Evolutionary conservation across 1,284 basidiomycete species (phyloP).

Genomic region (Boletus semigastroideus): DNA sequence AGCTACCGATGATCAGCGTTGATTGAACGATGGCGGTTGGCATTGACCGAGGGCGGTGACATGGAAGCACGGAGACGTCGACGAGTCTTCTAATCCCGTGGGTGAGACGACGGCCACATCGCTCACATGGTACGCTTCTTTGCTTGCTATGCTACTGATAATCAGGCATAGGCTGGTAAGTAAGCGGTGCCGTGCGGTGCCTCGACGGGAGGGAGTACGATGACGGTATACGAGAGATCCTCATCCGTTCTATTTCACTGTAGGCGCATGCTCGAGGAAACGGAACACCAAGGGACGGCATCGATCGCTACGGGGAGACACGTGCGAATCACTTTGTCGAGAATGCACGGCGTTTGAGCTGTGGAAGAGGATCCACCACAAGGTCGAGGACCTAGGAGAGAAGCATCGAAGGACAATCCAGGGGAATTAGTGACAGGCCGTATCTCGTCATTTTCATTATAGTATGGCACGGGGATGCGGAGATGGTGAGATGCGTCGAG

Average conservation of each 20-base stretch:
- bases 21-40: slow-evolving; percentile 5
- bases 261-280: slow-evolving; percentile 7
- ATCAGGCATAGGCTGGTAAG: slow-evolving; percentile 1
- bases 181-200: slow-evolving; percentile 16
- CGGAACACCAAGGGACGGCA: slow-evolving; percentile 6
- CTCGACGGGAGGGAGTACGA: slow-evolving; percentile 4
- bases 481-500: slow-evolving; percentile 23
- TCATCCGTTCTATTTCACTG: slow-evolving; percentile 22
- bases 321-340: slow-evolving; percentile 20
- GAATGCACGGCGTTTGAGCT: slow-evolving; percentile 19
- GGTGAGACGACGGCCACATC: slow-evolving; percentile 3
- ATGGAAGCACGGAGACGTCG: slow-evolving; percentile 13
- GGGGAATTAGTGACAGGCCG: slow-evolving; percentile 17
- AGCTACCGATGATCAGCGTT: slow-evolving; percentile 12
- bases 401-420: slow-evolving; percentile 29
- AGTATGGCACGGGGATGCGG: slow-evolving; percentile 22
- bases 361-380: slow-evolving; percentile 29
- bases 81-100: slow-evolving; percentile 4
- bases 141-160: not conserved
- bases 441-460: slow-evolving; percentile 31
- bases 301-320: slow-evolving; percentile 7
- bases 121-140: slow-evolving; percentile 8
- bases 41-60: slow-evolving; percentile 7
- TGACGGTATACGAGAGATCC: slow-evolving; percentile 18
- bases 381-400: slow-evolving; percentile 25